phyloP scores from a whole-genome alignment of 495 filamentous ascomycete genomes.

The Terfezia boudieri region DNA sequence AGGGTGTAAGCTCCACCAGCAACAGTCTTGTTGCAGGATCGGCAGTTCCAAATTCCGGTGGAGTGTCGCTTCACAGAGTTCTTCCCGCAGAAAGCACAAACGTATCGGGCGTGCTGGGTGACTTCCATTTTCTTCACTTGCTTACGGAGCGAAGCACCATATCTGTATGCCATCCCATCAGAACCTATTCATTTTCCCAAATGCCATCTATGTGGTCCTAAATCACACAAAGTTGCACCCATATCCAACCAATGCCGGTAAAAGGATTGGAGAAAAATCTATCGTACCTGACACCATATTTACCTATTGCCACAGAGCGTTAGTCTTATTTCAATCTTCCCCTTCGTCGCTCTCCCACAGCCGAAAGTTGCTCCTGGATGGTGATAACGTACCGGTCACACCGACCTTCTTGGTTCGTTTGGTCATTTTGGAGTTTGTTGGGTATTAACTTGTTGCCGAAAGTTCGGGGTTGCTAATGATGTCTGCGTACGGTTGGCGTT shows the following conservation, averaged over 20 bases:
- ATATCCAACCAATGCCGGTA: conserved; percentile 16
- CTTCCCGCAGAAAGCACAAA: conserved; percentile 90
- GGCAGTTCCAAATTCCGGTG: conserved; percentile 95
- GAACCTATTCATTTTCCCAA: conserved; percentile 2
- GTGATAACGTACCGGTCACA: conserved; percentile 33
- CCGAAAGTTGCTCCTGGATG: not conserved
- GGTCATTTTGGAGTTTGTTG: conserved; percentile 44
- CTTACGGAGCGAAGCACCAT: conserved; percentile 98
- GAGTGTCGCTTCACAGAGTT: conserved; percentile 74
- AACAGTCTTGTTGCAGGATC: conserved; percentile 75
- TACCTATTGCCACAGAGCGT: conserved; percentile 27
- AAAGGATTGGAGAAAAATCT: conserved; percentile 5
- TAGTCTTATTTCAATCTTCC: no score
- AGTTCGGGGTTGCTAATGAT: no score
- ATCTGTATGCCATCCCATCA: conserved; percentile 29
- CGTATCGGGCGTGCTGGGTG: conserved; percentile 84
- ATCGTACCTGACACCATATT: conserved; percentile 46
- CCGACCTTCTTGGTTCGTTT: conserved; percentile 99
- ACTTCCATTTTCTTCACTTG: conserved; percentile 99
- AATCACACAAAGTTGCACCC: conserved; percentile 5
- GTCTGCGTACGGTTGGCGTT: no score
- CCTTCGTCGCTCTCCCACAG: not conserved
- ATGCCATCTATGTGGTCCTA: not conserved
- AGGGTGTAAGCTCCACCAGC: conserved; percentile 94
- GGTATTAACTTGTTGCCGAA: no score